A percentile compares a stretch with the other conserved stretches of the same genome.
phyloP scores from a whole-genome alignment of 768 basidiomycete genomes.

The Xerocomellus dryophilus region DNA sequence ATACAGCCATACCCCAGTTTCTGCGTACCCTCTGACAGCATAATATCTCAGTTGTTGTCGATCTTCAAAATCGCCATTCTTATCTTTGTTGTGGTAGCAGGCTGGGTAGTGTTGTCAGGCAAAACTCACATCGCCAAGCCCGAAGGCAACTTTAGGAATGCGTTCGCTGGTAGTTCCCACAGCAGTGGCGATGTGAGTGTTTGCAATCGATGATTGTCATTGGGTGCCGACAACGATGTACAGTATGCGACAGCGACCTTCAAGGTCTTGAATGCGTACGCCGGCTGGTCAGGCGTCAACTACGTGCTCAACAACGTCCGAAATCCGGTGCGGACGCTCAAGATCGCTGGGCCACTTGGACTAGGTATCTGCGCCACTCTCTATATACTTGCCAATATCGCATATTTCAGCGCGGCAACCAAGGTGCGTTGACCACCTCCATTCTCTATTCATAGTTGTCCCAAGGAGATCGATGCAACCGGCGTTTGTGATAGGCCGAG shows the following conservation, averaged over 20 bases:
- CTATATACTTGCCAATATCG: slow-evolving; percentile 22
- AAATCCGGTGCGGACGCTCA: slow-evolving; percentile 28
- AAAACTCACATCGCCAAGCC: slow-evolving; percentile 54
- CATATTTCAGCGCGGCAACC: no score
- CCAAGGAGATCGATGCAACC: background rate
- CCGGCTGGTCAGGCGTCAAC: slow-evolving; percentile 57
- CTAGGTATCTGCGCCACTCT: no score
- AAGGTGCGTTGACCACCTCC: no score
- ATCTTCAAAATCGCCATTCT: slow-evolving; percentile 55
- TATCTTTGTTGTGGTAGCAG: slow-evolving; percentile 53
- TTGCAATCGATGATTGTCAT: background rate
- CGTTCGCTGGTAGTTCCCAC: slow-evolving; percentile 53
- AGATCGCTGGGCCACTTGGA: no score
- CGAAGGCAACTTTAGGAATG: slow-evolving; percentile 52
- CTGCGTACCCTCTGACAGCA: slow-evolving; percentile 10
- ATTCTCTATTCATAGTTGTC: background rate
- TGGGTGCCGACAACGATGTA: background rate
- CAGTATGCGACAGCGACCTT: slow-evolving; percentile 61
- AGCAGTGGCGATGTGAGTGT: slow-evolving; percentile 46
- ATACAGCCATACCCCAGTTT: background rate
- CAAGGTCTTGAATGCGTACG: slow-evolving; percentile 50
- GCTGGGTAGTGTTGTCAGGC: slow-evolving; percentile 60
- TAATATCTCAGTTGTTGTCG: slow-evolving; percentile 35
- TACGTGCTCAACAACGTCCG: slow-evolving; percentile 12
- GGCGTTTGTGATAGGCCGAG: slow-evolving; percentile 32